Evolutionary conservation across 225 moss, liverwort and hornwort species (phyloP).

Genomic region (Marchantia polymorpha): DNA sequence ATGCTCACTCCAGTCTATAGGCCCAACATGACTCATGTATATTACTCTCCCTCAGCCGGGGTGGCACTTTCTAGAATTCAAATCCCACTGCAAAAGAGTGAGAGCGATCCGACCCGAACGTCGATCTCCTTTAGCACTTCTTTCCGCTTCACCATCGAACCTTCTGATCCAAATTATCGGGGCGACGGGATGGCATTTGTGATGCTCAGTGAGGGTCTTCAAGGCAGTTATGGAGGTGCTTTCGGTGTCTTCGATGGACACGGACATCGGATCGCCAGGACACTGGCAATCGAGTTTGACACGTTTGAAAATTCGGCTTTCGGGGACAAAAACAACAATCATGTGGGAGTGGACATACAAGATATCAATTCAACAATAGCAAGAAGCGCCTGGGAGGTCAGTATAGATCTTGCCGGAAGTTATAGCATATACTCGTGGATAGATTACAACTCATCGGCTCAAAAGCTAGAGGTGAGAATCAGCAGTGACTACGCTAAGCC

Average conservation of each 20-base stretch:
- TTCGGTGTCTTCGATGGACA: neutral
- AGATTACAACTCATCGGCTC: constrained; percentile 20
- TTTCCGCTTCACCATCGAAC: neutral
- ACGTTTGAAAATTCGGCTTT: too few species aligned
- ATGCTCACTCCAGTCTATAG: too few species aligned
- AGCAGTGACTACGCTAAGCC: constrained; percentile 10
- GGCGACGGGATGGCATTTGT: constrained; percentile 32
- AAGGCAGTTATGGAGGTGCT: too few species aligned
- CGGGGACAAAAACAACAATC: constrained; percentile 10
- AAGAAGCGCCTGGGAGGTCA: neutral
- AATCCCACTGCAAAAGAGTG: too few species aligned
- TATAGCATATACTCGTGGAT: constrained; percentile 21
- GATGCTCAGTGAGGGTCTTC: neutral
- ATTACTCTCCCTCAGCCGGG: too few species aligned
- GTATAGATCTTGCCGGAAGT: neutral
- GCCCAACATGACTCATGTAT: too few species aligned
- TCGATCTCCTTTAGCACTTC: neutral
- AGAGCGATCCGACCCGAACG: too few species aligned
- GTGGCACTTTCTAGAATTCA: too few species aligned
- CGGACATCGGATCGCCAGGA: neutral
- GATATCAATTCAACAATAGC: too few species aligned
- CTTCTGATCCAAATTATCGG: too few species aligned
- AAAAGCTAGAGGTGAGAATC: constrained; percentile 28
- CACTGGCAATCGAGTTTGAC: constrained; percentile 26
- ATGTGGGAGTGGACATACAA: constrained; percentile 27